A percentile compares a stretch with the other conserved stretches of the same genome.
Evolutionary conservation across 1,284 basidiomycete species (phyloP).

Genomic region (Marasmius fiardii): DNA sequence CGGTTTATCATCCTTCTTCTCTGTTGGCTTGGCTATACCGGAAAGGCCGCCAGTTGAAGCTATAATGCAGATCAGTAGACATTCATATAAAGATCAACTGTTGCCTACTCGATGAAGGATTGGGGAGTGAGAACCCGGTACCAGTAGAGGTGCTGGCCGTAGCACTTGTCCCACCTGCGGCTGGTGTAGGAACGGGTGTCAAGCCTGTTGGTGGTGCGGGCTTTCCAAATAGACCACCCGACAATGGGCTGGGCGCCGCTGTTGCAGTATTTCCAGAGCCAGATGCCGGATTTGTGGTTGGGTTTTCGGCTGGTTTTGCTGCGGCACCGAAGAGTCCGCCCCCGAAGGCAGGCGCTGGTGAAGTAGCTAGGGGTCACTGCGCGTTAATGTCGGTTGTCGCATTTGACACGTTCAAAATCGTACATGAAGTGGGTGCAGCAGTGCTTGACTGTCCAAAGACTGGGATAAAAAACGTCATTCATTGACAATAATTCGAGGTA

Average conservation of each 20-base stretch:
- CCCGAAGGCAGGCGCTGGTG: conserved; percentile 8
- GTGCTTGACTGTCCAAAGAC: conserved; percentile 27
- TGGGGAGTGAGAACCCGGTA: conserved; percentile 19
- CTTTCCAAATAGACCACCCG: conserved; percentile 11
- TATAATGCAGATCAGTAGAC: neutral
- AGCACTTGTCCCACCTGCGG: conserved; percentile 4
- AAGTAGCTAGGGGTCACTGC: conserved; percentile 4
- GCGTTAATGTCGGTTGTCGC: neutral
- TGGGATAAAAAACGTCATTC: conserved; percentile 12
- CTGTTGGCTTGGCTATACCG: conserved; percentile 24
- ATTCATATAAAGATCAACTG: neutral
- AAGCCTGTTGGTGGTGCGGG: conserved; percentile 7
- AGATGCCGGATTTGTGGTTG: neutral
- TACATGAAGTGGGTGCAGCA: conserved; percentile 9
- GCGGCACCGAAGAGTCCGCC: conserved; percentile 5
- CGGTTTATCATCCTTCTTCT: conserved; percentile 28
- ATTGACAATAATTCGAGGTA: neutral
- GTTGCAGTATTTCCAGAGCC: conserved; percentile 7
- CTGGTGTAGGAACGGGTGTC: conserved; percentile 15
- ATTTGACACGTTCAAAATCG: neutral
- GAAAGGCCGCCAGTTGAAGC: conserved; percentile 15
- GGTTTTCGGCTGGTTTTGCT: conserved; percentile 5
- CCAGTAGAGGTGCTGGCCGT: conserved; percentile 14
- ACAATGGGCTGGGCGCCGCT: neutral
- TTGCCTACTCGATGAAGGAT: neutral